Conservation (phyloP, 352 stramenopile species). For the Phytopythium oedochilum region DNA sequence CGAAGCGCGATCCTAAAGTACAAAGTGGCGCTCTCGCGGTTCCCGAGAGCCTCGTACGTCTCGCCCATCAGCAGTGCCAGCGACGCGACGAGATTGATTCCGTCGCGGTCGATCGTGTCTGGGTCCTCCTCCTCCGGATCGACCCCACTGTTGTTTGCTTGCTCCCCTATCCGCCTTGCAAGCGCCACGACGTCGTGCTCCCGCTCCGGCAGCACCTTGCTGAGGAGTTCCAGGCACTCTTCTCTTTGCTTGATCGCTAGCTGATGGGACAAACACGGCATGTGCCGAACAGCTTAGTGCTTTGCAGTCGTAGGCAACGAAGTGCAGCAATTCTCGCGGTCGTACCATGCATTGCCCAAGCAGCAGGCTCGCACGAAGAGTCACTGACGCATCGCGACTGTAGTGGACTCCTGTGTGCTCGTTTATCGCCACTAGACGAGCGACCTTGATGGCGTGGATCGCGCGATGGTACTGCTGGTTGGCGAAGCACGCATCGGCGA, state of each 20-base stretch:
- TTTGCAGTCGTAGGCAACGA: not conserved
- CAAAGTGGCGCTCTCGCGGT: slow-evolving; percentile 69
- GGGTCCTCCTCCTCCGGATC: slow-evolving; percentile 8
- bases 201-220: slow-evolving; percentile 49
- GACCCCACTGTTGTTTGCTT: slow-evolving; percentile 10
- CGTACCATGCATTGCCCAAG: slow-evolving; percentile 69
- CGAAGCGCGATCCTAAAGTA: slow-evolving; percentile 76
- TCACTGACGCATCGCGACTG: slow-evolving; percentile 13
- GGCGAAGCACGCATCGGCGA: slow-evolving; percentile 67
- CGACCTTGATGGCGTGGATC: slow-evolving; percentile 65
- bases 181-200: slow-evolving; percentile 55
- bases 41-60: slow-evolving; percentile 78
- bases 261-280: slow-evolving; percentile 11
- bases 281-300: not conserved
- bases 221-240: slow-evolving; percentile 71
- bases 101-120: not conserved
- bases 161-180: slow-evolving; percentile 27
- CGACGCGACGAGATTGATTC: slow-evolving; percentile 76
- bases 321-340: not conserved
- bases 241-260: slow-evolving; percentile 81
- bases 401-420: not conserved
- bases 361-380: slow-evolving; percentile 48
- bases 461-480: slow-evolving; percentile 72
- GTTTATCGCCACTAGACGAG: slow-evolving; percentile 33
- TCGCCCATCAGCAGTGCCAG: slow-evolving; percentile 79